Evolutionary conservation across 805 yeast species (phyloP).

Genomic region (Yarrowia sp.): DNA sequence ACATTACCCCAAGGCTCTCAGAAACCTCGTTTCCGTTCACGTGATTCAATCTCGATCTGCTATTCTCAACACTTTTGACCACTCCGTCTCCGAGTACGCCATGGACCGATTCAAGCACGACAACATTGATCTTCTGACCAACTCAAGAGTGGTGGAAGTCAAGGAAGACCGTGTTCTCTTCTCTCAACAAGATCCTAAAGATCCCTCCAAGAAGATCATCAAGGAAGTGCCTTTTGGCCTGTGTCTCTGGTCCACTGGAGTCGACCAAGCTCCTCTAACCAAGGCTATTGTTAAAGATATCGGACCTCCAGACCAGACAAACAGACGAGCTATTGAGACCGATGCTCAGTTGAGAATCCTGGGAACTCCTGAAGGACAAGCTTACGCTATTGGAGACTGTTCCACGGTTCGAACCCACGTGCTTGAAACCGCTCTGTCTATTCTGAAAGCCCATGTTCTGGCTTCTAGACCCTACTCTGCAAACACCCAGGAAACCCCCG

Average conservation of each 20-base stretch:
- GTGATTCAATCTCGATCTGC: slow-evolving; percentile 67
- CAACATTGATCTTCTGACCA: slow-evolving; percentile 59
- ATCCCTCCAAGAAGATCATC: slow-evolving; percentile 36
- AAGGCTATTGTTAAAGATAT: slow-evolving; percentile 53
- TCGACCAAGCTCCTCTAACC: slow-evolving; percentile 63
- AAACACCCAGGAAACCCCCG: slow-evolving; percentile 42
- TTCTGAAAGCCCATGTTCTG: slow-evolving; percentile 42
- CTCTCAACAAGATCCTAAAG: slow-evolving; percentile 46
- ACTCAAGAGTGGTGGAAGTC: slow-evolving; percentile 61
- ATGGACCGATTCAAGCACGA: slow-evolving; percentile 62
- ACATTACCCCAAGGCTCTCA: slow-evolving; percentile 56
- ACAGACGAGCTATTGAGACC: slow-evolving; percentile 70
- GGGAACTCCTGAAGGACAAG: slow-evolving; percentile 66
- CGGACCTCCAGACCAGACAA: slow-evolving; percentile 48
- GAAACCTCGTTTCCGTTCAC: slow-evolving; percentile 65
- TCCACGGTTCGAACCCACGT: slow-evolving; percentile 55
- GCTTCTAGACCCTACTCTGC: slow-evolving; percentile 30
- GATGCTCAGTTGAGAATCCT: slow-evolving; percentile 68
- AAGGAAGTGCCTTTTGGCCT: slow-evolving; percentile 63
- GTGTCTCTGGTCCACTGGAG: slow-evolving; percentile 77
- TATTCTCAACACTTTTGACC: slow-evolving; percentile 66
- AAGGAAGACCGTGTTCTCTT: slow-evolving; percentile 57
- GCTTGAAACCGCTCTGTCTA: slow-evolving; percentile 51
- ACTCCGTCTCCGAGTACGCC: slow-evolving; percentile 62
- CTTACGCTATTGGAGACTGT: slow-evolving; percentile 72